Conservation (phyloP, 805 yeast species). For the Sugiyamaella americana region DNA sequence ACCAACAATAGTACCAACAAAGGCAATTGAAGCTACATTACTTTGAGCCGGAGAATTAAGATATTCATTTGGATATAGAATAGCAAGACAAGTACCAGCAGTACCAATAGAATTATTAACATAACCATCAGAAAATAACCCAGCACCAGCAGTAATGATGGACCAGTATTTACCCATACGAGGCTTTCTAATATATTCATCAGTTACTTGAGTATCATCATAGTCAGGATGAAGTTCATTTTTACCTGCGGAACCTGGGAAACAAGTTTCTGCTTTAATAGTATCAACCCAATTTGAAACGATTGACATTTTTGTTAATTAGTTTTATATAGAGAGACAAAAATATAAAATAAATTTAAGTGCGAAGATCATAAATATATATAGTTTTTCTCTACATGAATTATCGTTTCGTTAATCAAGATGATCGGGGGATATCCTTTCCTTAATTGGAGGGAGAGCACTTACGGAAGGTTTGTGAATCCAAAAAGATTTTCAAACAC, state of each 20-base stretch:
- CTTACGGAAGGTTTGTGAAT: no score
- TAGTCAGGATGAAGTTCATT: slow-evolving; percentile 1
- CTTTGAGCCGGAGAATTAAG: slow-evolving; percentile 61
- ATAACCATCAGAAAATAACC: slow-evolving; percentile 89
- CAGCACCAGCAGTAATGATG: slow-evolving; percentile 81
- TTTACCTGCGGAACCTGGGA: slow-evolving; percentile 2
- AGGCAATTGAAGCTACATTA: slow-evolving; percentile 81
- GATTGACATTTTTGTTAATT: slow-evolving; percentile 7
- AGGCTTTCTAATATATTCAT: background rate
- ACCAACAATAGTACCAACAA: slow-evolving; percentile 88
- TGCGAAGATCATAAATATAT: no score
- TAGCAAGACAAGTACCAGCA: slow-evolving; percentile 62
- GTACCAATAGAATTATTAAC: slow-evolving; percentile 78
- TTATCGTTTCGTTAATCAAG: no score
- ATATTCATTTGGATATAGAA: slow-evolving; percentile 60
- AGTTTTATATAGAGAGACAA: no score
- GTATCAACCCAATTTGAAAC: slow-evolving; percentile 10
- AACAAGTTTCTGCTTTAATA: slow-evolving; percentile 11
- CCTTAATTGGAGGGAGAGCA: no score
- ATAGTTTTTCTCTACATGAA: no score
- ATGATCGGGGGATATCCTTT: no score
- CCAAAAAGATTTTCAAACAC: no score
- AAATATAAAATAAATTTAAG: no score
- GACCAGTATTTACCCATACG: slow-evolving; percentile 47
- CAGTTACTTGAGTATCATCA: background rate